These are phyloP conservation scores for Spergularia bocconei DNA, from an alignment of 148 eudicot species.

Conservation along the genomic window DNA sequence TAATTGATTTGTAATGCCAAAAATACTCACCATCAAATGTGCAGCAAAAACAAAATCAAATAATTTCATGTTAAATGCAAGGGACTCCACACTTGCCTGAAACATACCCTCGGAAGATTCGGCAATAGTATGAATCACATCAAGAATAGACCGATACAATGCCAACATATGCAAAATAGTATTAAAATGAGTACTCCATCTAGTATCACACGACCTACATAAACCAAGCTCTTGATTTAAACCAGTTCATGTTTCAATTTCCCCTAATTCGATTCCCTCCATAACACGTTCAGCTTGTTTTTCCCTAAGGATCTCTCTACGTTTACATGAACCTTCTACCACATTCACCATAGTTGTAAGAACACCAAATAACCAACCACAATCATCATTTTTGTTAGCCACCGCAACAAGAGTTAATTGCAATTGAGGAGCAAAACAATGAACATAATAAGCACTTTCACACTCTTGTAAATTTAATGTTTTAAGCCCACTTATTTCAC, in stretches of 20 bases:
- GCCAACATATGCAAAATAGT: not conserved
- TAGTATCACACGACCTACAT: not conserved
- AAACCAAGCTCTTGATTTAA: not conserved
- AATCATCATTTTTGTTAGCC: not conserved
- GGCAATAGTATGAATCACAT: no score
- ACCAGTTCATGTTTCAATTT: not conserved
- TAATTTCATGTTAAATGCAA: not conserved
- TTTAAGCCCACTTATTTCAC: slow-evolving; percentile 16
- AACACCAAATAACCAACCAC: not conserved
- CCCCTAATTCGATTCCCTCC: not conserved
- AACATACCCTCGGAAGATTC: no score
- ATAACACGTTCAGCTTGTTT: not conserved
- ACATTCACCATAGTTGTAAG: not conserved
- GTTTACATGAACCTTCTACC: not conserved
- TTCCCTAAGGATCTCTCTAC: not conserved
- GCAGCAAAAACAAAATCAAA: slow-evolving; percentile 5
- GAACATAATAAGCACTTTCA: slow-evolving; percentile 12
- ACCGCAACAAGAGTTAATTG: slow-evolving; percentile 17
- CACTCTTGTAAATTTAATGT: slow-evolving; percentile 1
- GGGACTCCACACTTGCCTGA: not conserved
- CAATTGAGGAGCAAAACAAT: slow-evolving; percentile 16
- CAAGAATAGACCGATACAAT: no score
- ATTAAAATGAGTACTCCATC: not conserved
- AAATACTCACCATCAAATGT: not conserved
- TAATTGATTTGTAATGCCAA: not conserved